Evolutionary conservation across 2,329 filamentous ascomycete genomes (phyloP), one percentile per base, ranked within the genome.

Genomic region (Alternaria novae-zelandiae): DNA sequence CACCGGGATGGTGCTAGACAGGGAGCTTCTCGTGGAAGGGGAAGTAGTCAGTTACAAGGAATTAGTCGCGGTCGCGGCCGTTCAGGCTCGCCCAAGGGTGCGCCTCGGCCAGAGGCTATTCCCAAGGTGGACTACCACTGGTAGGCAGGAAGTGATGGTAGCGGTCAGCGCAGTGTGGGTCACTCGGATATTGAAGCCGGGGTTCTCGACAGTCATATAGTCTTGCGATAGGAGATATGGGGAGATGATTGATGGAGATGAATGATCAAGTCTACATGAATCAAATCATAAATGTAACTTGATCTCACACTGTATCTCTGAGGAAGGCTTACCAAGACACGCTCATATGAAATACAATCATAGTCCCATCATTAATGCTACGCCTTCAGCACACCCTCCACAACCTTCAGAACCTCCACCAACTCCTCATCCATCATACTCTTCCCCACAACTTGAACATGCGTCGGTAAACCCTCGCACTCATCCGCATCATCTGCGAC

Each of bases 391-490:
- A 70, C 46, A 2, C 36, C 61, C 28, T 78, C 74, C 11, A 82
- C 74, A 7, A 77, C 66, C 50, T 73, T 76, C 70, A 80, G 72
- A 26, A 79, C 69, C 44, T 79, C 70, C 12, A 82, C 54, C 54
- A 81, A 44, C 62, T 85, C 82, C 64, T 86, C 84, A 20, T 86
- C 85, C 50, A 81, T 80, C 75, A 85, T 81, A 1, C 78, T 77
- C 9, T 81, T 81, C 0, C 84, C 79, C 20, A 84, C 71, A 4
- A 87, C 65, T 65, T 87, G 84, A 5, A 87, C 68, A 4, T 83
- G 78, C 20, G 82, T 82, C 0, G 85, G 84, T 4, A 80, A 76
- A 1, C 82, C 83, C 43, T 86, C 79, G 0, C 80, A 71, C 4
- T 81, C 66, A 65, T 86, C 84, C 86, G 44, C 50, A n/a, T 63